A percentile compares a stretch with the other conserved stretches of the same genome.
These are phyloP conservation scores for Rhizopus sp. DNA, from an alignment of 371 early-diverging fungal genomes.

Conservation along the genomic window DNA sequence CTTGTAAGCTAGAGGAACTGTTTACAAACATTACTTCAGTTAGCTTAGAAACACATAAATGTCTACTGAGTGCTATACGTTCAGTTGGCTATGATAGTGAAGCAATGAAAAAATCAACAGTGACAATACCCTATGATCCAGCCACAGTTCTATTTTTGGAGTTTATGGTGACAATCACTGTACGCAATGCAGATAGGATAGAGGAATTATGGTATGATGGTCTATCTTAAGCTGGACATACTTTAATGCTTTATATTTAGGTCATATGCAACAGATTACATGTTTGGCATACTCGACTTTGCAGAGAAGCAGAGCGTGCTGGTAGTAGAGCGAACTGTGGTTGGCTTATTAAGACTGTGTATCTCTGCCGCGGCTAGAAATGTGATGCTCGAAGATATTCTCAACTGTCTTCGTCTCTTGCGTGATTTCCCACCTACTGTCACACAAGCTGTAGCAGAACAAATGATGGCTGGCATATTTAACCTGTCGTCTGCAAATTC, in stretches of 20 bases:
- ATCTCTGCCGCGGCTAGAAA: conserved; percentile 68
- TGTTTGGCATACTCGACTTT: conserved; percentile 68
- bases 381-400: conserved; percentile 58
- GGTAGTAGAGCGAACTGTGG: conserved; percentile 77
- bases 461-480: conserved; percentile 80
- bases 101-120: conserved; percentile 37
- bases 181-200: conserved; percentile 74
- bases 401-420: conserved; percentile 64
- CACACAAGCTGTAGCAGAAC: conserved; percentile 72
- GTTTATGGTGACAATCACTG: conserved; percentile 70
- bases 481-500: conserved; percentile 56
- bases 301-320: conserved; percentile 69
- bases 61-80: conserved; percentile 60
- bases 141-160: conserved; percentile 76
- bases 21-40: conserved; percentile 74
- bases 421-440: conserved; percentile 66
- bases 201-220: conserved; percentile 58
- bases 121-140: conserved; percentile 62
- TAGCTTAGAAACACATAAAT: conserved; percentile 62
- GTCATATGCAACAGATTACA: conserved; percentile 67
- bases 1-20: conserved; percentile 74
- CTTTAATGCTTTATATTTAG: conserved; percentile 30
- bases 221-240: conserved; percentile 4
- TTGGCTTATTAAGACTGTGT: conserved; percentile 72
- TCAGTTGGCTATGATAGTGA: conserved; percentile 41